Conservation (phyloP, 768 basidiomycete genomes). For the Gloeostereum incarnatum region DNA sequence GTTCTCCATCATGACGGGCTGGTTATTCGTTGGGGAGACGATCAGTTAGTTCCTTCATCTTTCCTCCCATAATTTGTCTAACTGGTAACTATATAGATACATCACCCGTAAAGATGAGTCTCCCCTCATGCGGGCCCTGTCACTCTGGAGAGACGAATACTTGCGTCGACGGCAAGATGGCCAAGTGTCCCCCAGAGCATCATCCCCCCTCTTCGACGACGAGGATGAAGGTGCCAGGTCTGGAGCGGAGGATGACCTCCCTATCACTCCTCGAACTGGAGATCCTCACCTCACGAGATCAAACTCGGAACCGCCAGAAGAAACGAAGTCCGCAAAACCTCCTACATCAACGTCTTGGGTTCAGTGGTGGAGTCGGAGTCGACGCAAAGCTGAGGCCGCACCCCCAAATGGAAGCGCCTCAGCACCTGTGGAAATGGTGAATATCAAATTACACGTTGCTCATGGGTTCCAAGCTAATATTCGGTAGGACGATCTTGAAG, state of each 20-base stretch:
- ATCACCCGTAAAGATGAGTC: constrained; percentile 70
- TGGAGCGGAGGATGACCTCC: constrained; percentile 12
- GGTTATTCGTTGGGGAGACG: constrained; percentile 65
- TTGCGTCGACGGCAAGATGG: constrained; percentile 17
- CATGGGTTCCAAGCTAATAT: background rate
- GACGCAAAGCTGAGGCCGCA: constrained; percentile 20
- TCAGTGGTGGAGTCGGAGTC: constrained; percentile 75
- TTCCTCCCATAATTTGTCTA: background rate
- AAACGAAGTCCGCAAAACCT: constrained; percentile 20
- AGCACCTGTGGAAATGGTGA: too few relatives aligned
- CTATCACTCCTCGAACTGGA: too few relatives aligned
- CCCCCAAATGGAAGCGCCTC: too few relatives aligned
- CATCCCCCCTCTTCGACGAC: constrained; percentile 23
- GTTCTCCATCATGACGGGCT: constrained; percentile 55
- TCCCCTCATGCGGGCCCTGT: constrained; percentile 66
- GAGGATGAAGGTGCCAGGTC: constrained; percentile 17
- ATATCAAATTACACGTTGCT: too few relatives aligned
- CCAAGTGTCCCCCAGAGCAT: constrained; percentile 20
- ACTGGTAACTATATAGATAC: constrained; percentile 35
- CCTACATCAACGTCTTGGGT: constrained; percentile 66
- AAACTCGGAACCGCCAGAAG: constrained; percentile 32
- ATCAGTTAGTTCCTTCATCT: constrained; percentile 37
- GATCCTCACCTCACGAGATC: constrained; percentile 18
- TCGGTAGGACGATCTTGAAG: background rate
- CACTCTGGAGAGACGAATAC: constrained; percentile 52